Base-by-base conservation (phyloP, 1,284 basidiomycete genomes). In the Trametes versicolor region DNA sequence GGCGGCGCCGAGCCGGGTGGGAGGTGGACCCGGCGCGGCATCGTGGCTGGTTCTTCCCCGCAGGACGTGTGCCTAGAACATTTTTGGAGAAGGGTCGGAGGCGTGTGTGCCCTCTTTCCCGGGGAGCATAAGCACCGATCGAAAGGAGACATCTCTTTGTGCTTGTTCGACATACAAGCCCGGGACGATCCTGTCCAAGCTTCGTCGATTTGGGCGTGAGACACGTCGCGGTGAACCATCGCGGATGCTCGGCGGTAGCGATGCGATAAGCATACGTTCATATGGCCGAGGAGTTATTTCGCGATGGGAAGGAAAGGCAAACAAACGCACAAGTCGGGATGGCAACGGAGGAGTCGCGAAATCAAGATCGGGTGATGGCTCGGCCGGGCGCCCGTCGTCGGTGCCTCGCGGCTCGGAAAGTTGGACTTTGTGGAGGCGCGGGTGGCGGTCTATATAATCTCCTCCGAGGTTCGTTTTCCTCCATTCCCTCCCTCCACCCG, bases 51-150 rank as follows among this genome's bases (percentile, higher is more conserved):
- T 15, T 43, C 41, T 43, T 43, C 41, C 41, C 41, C 19, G 15
- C 41, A 43, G 41, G 41, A 17, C 29, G 29, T 32, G 41, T 43
- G 41, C 41, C 41, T 43, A 43, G 41, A 43, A 43, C 41, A 43
- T 19, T 43, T 43, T 43, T 43, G 41, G 41, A n/a, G 41, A 43
- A 43, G 41, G 17, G 17, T 43, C 41, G 41, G 19, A 17, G 17
- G 41, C 17, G 41, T 43, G 41, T 17, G 41, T n/a, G 15, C 41
- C 41, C 41, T 17, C 6, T 15, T 43, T 43, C 41, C 17, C 19
- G 41, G 41, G 4, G 8, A 19, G 41, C 41, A 43, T 17, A 17
- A 43, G 41, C 41, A 43, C 19, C 41, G 41, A 43, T 43, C 41
- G 41, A 43, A 43, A 19, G 41, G 17, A n/a, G 41, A 17, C 41